Percentiles rank a stretch among this genome's conserved stretches.
phyloP scores from a whole-genome alignment of 83 land plant species.

The Larix sibirica region DNA sequence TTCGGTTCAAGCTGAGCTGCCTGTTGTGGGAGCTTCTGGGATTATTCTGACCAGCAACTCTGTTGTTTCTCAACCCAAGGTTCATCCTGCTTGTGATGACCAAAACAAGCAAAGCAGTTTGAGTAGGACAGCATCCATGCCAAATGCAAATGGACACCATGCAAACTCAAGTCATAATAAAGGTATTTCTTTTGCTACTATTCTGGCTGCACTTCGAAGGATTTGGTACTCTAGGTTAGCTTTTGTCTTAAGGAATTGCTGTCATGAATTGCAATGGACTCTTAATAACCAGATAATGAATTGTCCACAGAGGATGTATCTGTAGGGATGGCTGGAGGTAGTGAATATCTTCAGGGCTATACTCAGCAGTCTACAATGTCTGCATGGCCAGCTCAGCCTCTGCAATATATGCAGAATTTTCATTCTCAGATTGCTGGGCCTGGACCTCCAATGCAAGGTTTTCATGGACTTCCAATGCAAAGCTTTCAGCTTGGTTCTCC shows the following conservation, averaged over 20 bases:
- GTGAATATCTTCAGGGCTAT: not conserved
- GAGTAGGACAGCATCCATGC: not conserved
- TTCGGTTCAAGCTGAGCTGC: not conserved
- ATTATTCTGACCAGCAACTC: conserved; percentile 7
- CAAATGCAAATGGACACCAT: not conserved
- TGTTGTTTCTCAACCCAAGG: not conserved
- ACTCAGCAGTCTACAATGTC: conserved; percentile 1
- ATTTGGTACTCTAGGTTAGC: not conserved
- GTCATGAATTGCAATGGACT: not conserved
- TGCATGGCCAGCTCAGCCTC: conserved; percentile 3
- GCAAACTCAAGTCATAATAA: not conserved
- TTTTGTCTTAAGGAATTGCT: not conserved
- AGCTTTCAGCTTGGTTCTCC: conserved; percentile 11
- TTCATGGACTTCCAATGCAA: conserved; percentile 2
- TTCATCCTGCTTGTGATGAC: not conserved
- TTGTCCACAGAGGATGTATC: not conserved
- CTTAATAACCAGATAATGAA: not conserved
- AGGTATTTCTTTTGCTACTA: not conserved
- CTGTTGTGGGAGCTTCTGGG: not conserved
- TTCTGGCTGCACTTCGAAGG: not conserved
- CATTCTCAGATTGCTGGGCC: conserved; percentile 12
- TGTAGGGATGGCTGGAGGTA: not conserved
- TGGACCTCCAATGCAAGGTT: conserved; percentile 16
- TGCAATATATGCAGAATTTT: conserved; percentile 4
- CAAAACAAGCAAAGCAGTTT: not conserved